Conservation (phyloP, 495 filamentous ascomycete genomes). For the Paragyromitra xinjiangensis region DNA sequence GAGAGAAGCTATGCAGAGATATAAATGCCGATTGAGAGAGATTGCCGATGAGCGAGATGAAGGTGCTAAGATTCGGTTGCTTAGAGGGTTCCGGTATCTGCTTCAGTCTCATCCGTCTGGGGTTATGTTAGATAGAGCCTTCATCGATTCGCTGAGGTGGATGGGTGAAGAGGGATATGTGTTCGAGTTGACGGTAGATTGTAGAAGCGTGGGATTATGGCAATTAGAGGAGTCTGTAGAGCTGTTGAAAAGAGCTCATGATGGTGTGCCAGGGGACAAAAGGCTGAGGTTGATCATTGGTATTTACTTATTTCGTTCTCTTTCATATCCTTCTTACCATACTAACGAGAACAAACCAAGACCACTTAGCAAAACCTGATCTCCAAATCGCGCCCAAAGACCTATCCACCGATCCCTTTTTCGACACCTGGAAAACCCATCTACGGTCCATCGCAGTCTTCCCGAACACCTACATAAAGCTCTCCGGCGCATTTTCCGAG, state of each 20-base stretch:
- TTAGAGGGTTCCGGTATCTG: conserved; percentile 80
- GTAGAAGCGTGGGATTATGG: conserved; percentile 70
- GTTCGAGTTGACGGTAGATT: conserved; percentile 87
- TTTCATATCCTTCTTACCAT: conserved; percentile 15
- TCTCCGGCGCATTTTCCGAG: conserved; percentile 84
- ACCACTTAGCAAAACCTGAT: conserved; percentile 90
- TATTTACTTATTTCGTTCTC: conserved; percentile 60
- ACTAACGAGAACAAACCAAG: conserved; percentile 58
- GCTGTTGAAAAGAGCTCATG: conserved; percentile 73
- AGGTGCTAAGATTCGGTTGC: conserved; percentile 60
- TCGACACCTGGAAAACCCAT: conserved; percentile 64
- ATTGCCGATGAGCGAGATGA: conserved; percentile 60
- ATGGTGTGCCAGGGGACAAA: conserved; percentile 66
- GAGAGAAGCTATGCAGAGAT: conserved; percentile 59
- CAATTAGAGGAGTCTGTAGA: conserved; percentile 77
- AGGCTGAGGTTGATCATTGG: conserved; percentile 74
- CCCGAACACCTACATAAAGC: conserved; percentile 78
- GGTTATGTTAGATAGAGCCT: conserved; percentile 67
- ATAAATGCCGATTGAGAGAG: conserved; percentile 58
- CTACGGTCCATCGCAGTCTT: conserved; percentile 64
- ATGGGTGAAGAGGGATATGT: conserved; percentile 69
- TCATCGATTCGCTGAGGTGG: conserved; percentile 74
- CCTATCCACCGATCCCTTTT: conserved; percentile 65
- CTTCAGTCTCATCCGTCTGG: conserved; percentile 77
- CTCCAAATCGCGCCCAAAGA: conserved; percentile 63